These are phyloP conservation scores for Pichia californica DNA, from an alignment of 805 yeast species.

Conservation along the genomic window DNA sequence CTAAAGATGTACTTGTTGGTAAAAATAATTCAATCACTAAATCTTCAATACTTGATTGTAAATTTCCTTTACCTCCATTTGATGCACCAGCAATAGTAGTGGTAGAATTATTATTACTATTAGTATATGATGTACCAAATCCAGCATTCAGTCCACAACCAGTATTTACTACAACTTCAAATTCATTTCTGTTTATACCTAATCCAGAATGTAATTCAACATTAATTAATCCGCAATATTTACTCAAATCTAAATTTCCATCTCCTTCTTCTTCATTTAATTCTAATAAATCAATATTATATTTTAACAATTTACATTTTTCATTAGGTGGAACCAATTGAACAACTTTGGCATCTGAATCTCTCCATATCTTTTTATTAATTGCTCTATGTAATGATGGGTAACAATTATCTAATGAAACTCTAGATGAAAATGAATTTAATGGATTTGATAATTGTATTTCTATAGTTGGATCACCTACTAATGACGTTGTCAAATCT, in stretches of 20 bases:
- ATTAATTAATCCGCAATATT: conserved; percentile 46
- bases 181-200: conserved; percentile 49
- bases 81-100: too few relatives aligned
- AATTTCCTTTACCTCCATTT: too few relatives aligned
- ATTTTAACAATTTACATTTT: conserved; percentile 51
- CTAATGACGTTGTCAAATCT: conserved; percentile 58
- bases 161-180: conserved; percentile 39
- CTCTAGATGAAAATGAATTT: conserved; percentile 34
- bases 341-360: conserved; percentile 37
- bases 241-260: conserved; percentile 17
- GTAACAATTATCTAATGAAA: conserved; percentile 4
- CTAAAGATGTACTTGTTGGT: conserved; percentile 12
- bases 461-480: conserved; percentile 71
- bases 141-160: conserved; percentile 9
- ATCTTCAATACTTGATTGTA: conserved; percentile 42
- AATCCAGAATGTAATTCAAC: conserved; percentile 49
- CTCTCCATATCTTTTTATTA: conserved; percentile 44
- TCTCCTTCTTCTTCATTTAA: neutral
- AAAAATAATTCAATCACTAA: conserved; percentile 35
- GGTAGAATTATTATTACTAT: too few relatives aligned
- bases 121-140: neutral
- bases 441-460: conserved; percentile 40
- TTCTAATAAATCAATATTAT: conserved; percentile 48
- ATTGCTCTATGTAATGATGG: conserved; percentile 64
- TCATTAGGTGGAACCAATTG: conserved; percentile 91